Base-by-base conservation (phyloP, 202 grass and related monocot genomes). In the Zoysia matrella region DNA sequence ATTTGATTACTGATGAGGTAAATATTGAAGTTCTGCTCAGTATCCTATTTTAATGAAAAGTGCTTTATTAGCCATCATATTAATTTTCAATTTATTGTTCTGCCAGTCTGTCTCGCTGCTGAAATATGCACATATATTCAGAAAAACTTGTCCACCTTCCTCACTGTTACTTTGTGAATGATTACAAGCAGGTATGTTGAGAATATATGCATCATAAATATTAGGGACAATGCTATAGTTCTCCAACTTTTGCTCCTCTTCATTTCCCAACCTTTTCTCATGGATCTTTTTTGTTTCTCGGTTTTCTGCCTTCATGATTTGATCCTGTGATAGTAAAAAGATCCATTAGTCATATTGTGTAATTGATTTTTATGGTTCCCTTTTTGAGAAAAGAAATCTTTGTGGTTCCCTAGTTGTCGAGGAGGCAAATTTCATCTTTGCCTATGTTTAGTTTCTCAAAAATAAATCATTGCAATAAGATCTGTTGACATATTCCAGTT, bases 121-220 rank as follows among this genome's bases (percentile, higher is more conserved):
- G 74, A 10, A 10, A 45, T 89, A 92, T 77, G 71, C 94, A 30
- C 86, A 91, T 97, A 65, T 97, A 97, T 69, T 97, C 94, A 41
- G 94, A 97, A 83, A 97, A 97, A 43, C 86, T 97, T 36, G 90
- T 97, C 3, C 90, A 93, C 70, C 82, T 97, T 22, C 94, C 94
- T 70, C 90, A 97, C 72, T 97, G 94, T 97, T 36, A 36, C 30
- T 36, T 36, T 36, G 30, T 36, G 30, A 36, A 36, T 36, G 30
- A 36, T 36, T 36, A 97, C 78, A 97, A 97, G 57, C 88, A 93
- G 88, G 94, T 97, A 49, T 61, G 57, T 56, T 36, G 30, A 36
- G 30, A 36, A 36, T 36, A 36, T 36, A 36, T 36, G 30, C 30
- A 36, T 36, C 30, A 36, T 36, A 36, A 36, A 36, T 36, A 36